Evolutionary conservation across 345 rosid species (phyloP), one percentile per base, ranked within the genome.

Genomic region (Camelina neglecta): DNA sequence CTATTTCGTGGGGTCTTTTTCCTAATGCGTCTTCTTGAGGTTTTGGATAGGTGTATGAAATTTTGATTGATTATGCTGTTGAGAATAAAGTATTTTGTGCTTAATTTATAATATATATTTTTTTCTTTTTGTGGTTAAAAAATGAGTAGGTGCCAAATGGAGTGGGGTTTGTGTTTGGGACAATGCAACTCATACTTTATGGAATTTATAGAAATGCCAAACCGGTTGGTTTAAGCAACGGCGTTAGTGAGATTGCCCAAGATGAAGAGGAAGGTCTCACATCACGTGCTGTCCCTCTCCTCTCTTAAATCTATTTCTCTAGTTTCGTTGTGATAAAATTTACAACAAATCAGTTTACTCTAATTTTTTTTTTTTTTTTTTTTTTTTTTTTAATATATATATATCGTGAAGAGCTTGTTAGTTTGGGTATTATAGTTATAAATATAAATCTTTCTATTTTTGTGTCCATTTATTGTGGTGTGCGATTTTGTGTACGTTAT

Each of bases 61-160:
- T 21, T 21, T 33, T 61, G 21, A 20, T 64, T 63, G 20, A 8
- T 41, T 62, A 7, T 56, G 48, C 2, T 44, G 39, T 21, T 57
- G 66, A 41, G 53, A 42, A 24, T 38, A 0, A 18, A 2, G 8
- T 70, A 53, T 7, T 7, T 50, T 7, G 38, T 49, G 24, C 29
- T 24, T 38, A n/a, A 0, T 55, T 23, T 8, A 61, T 6, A 10
- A 21, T 29, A 60, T 31, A 18, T 18, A 18, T 42, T 44, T 4
- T 7, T 45, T 3, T 12, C 11, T 1, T 7, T 39, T 4, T 50
- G 72, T 63, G 75, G 75, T 23, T 9, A 47, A 44, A 62, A 0
- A 62, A 1, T 71, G 36, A 69, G 41, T 55, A 88, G 96, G 89
- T 88, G 42, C 93, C 96, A 64, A 90, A 85, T 36, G 91, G 91